These are phyloP conservation scores for Heterobasidion parviporum DNA, from an alignment of 1,284 basidiomycete species.

Conservation along the genomic window DNA sequence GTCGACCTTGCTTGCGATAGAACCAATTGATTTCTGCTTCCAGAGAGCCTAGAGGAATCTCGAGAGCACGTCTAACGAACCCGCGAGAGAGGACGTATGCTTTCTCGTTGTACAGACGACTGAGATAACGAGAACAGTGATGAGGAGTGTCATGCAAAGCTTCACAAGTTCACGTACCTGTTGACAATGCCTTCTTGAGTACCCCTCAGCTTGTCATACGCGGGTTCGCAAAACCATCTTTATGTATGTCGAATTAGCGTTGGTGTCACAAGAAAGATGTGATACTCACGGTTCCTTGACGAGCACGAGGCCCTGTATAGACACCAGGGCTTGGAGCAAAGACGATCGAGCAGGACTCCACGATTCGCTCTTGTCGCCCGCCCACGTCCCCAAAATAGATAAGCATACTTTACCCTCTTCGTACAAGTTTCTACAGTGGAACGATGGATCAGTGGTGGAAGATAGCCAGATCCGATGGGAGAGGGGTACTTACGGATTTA, in stretches of 20 bases:
- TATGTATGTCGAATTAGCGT: constrained; percentile 1
- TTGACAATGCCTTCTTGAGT: constrained; percentile 87
- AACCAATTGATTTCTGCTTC: constrained; percentile 70
- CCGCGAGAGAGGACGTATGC: constrained; percentile 86
- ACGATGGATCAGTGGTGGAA: constrained; percentile 1
- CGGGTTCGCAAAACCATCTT: constrained; percentile 89
- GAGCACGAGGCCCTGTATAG: constrained; percentile 88
- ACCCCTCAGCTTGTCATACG: constrained; percentile 82
- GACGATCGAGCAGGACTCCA: constrained; percentile 81
- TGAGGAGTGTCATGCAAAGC: background rate
- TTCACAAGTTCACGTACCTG: constrained; percentile 33
- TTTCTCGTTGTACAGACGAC: constrained; percentile 85
- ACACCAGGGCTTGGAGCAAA: constrained; percentile 86
- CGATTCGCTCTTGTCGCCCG: constrained; percentile 78
- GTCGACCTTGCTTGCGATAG: constrained; percentile 59
- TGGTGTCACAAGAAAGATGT: constrained; percentile 1
- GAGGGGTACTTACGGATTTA: constrained; percentile 60
- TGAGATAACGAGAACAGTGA: constrained; percentile 18
- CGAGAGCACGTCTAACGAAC: constrained; percentile 81
- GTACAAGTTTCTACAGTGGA: constrained; percentile 66
- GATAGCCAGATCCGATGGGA: background rate
- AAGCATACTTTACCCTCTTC: constrained; percentile 95
- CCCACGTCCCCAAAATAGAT: constrained; percentile 89
- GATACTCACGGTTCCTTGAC: constrained; percentile 81
- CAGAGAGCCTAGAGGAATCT: constrained; percentile 65